These are phyloP conservation scores for Knoxia roxburghii DNA, from an alignment of 257 asterid species.

Conservation along the genomic window DNA sequence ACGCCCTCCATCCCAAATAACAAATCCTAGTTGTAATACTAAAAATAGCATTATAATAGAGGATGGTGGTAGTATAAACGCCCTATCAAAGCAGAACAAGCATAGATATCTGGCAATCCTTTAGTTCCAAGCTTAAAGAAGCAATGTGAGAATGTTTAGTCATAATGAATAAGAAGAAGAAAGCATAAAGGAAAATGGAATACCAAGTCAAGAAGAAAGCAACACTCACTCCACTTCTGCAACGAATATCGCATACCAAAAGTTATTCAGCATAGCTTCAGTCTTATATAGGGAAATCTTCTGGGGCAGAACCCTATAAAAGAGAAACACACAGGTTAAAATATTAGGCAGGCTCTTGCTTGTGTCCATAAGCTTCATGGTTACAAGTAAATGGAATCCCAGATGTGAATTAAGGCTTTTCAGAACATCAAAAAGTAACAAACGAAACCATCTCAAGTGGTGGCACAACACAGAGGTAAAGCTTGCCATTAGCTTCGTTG, in stretches of 20 bases:
- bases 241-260: not conserved
- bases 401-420: not conserved
- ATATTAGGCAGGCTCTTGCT: not conserved
- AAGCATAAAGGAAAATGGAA: not conserved
- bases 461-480: not conserved
- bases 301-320: constrained; percentile 12
- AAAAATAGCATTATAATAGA: no score
- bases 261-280: constrained; percentile 8
- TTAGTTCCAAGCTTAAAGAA: not conserved
- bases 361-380: not conserved
- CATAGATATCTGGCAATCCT: not conserved
- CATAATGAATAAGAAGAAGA: constrained; percentile 1
- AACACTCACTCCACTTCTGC: constrained; percentile 3
- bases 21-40: no score
- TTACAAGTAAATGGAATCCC: constrained; percentile 1
- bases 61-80: not conserved
- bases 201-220: not conserved
- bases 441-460: not conserved
- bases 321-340: not conserved
- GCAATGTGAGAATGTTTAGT: not conserved
- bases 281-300: constrained; percentile 2
- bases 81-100: not conserved
- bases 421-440: not conserved
- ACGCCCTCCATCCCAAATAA: no score
- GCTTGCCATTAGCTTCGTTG: not conserved